phyloP scores from a whole-genome alignment of 2,329 filamentous ascomycete genomes.

The Diaporthe sp. region DNA sequence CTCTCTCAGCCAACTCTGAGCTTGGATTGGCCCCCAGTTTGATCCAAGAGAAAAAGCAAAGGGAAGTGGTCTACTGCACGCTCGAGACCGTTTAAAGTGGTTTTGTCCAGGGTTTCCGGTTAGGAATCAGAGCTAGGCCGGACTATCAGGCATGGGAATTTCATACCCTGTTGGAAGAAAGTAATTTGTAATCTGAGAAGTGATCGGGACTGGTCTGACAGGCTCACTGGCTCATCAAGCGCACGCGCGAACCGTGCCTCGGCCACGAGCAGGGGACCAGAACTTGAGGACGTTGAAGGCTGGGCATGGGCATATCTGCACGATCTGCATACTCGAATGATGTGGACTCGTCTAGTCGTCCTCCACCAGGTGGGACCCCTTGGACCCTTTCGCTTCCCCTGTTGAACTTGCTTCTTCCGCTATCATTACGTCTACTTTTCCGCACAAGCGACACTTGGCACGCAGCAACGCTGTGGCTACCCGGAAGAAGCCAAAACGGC shows the following conservation, averaged over 20 bases:
- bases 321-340: conserved; percentile 9
- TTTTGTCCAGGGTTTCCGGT: background rate
- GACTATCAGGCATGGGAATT: background rate
- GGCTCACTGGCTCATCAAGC: background rate
- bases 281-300: background rate
- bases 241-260: background rate
- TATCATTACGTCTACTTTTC: background rate
- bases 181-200: background rate
- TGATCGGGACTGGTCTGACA: background rate
- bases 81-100: background rate
- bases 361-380: too few relatives aligned
- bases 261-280: background rate
- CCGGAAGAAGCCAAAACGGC: background rate
- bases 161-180: background rate
- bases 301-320: background rate
- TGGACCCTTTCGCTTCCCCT: too few relatives aligned
- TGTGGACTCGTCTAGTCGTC: background rate
- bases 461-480: background rate
- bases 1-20: background rate
- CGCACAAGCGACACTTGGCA: background rate
- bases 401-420: conserved; percentile 3
- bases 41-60: conserved; percentile 13
- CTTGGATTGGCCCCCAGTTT: background rate
- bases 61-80: background rate
- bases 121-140: background rate